Evolutionary conservation across 1,284 basidiomycete genomes (phyloP).

Genomic region (Ceratobasidium sp.): DNA sequence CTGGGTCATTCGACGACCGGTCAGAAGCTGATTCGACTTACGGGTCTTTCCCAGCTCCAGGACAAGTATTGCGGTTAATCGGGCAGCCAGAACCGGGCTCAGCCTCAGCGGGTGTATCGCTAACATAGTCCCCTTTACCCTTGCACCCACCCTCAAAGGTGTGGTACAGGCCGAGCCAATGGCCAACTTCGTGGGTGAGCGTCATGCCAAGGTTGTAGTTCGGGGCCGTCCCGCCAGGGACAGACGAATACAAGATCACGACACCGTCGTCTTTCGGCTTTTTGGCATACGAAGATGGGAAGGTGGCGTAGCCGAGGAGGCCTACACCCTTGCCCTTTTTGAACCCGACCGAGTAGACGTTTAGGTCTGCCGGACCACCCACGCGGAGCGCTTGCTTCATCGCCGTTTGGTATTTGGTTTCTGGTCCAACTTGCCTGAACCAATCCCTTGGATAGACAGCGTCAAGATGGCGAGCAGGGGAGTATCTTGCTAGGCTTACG

Average conservation of each 20-base stretch:
- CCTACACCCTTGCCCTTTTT: slow-evolving; percentile 44
- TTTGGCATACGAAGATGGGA: slow-evolving; percentile 39
- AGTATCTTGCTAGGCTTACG: background rate
- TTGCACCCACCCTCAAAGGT: slow-evolving; percentile 55
- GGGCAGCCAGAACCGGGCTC: slow-evolving; percentile 48
- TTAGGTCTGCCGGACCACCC: slow-evolving; percentile 36
- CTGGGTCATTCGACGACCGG: background rate
- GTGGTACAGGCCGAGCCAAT: no score
- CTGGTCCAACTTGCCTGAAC: slow-evolving; percentile 55
- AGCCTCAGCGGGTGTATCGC: slow-evolving; percentile 51
- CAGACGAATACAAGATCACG: slow-evolving; percentile 50
- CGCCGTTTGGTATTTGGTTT: slow-evolving; percentile 59
- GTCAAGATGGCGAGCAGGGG: background rate
- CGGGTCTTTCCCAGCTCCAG: slow-evolving; percentile 46
- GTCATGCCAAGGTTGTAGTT: slow-evolving; percentile 55
- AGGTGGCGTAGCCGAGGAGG: slow-evolving; percentile 26
- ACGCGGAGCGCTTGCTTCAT: slow-evolving; percentile 60
- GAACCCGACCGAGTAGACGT: slow-evolving; percentile 44
- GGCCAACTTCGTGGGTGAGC: slow-evolving; percentile 53
- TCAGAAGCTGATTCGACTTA: background rate
- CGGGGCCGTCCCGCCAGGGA: slow-evolving; percentile 52
- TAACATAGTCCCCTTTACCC: slow-evolving; percentile 52
- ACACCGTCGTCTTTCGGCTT: slow-evolving; percentile 51
- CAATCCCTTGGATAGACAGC: slow-evolving; percentile 6
- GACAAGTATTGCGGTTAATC: slow-evolving; percentile 48